Evolutionary conservation across 371 early-diverging fungal genomes (phyloP).

Genomic region (Mortierella sp.): DNA sequence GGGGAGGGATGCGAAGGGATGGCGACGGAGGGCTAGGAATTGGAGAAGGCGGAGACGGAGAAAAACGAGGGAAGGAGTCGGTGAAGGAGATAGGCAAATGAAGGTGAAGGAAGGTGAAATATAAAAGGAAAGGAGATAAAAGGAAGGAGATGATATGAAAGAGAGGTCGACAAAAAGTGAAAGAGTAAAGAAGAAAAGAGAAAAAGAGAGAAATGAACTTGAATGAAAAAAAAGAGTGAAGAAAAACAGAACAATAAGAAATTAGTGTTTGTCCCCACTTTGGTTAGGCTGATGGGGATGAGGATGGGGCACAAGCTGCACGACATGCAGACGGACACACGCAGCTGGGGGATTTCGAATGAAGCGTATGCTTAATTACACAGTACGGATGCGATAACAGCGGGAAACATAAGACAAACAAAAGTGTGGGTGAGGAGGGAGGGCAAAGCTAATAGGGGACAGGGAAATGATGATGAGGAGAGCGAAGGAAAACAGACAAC

Average conservation of each 20-base stretch:
- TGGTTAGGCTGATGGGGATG: not conserved
- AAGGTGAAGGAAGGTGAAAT: not conserved
- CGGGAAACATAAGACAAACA: not conserved
- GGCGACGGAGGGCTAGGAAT: too few species aligned
- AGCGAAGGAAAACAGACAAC: too few species aligned
- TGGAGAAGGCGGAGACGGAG: not conserved
- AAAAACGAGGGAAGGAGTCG: conserved; percentile 2
- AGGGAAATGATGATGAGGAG: not conserved
- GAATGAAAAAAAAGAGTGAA: not conserved
- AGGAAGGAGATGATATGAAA: not conserved
- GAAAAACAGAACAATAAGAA: not conserved
- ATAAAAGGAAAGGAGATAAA: conserved; percentile 3
- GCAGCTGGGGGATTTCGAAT: conserved; percentile 7
- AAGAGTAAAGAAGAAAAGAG: conserved; percentile 6
- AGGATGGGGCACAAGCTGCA: not conserved
- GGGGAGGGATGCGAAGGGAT: too few species aligned
- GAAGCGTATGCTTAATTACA: not conserved
- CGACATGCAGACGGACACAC: not conserved
- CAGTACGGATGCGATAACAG: not conserved
- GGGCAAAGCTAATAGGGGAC: too few species aligned
- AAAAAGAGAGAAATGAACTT: not conserved
- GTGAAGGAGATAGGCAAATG: not conserved
- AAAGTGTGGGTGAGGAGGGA: too few species aligned
- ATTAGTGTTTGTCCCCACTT: not conserved
- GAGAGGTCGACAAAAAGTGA: conserved; percentile 1